Evolutionary conservation across 2,329 filamentous ascomycete genomes (phyloP).

Genomic region (Alternaria dauci): DNA sequence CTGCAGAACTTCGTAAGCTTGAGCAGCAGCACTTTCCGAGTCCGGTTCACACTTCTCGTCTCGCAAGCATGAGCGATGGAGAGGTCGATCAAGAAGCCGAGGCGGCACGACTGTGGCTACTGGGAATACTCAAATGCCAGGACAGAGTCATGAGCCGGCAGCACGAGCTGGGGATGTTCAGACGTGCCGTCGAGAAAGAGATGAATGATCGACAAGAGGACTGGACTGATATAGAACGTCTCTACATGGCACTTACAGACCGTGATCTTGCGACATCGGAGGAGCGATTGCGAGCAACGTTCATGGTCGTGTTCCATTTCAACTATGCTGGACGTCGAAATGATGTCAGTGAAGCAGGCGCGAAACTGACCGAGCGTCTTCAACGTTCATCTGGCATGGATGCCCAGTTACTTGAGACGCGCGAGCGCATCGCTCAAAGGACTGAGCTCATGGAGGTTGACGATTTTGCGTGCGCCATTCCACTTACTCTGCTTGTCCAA

Average conservation of each 20-base stretch:
- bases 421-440: conserved; percentile 12
- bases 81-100: conserved; percentile 2
- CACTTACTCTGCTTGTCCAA: conserved; percentile 14
- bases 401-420: neutral
- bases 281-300: conserved; percentile 18
- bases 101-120: conserved; percentile 23
- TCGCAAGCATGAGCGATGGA: conserved; percentile 4
- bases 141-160: conserved; percentile 4
- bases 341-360: conserved; percentile 5
- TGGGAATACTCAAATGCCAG: conserved; percentile 16
- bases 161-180: conserved; percentile 21
- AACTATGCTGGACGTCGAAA: conserved; percentile 18
- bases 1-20: conserved; percentile 4
- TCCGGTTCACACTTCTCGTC: neutral
- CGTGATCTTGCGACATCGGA: conserved; percentile 3
- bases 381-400: neutral
- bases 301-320: conserved; percentile 22
- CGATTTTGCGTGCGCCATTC: conserved; percentile 33
- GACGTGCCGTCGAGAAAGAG: conserved; percentile 24
- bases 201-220: neutral
- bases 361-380: conserved; percentile 6
- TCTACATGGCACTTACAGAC: conserved; percentile 33
- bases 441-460: conserved; percentile 16
- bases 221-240: conserved; percentile 23
- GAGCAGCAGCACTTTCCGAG: conserved; percentile 2